Base-by-base conservation (phyloP, 495 filamentous ascomycete species). In the Neurospora sp. region DNA sequence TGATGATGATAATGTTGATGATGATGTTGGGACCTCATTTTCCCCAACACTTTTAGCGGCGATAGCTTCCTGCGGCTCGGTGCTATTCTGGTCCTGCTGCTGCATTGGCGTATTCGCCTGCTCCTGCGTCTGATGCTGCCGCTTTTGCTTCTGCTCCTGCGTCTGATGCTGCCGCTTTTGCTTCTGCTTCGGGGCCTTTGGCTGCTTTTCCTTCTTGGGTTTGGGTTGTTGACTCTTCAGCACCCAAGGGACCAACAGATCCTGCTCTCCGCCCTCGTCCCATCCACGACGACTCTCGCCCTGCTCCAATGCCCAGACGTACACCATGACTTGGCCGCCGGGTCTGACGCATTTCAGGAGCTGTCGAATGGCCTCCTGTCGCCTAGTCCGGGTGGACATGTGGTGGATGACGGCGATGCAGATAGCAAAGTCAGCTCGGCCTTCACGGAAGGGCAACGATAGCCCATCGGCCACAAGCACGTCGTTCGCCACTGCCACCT, bases 301-400 rank as follows among this genome's bases (percentile, higher is more conserved):
- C 81, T 99, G 96, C 83, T 99, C 96, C 35, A 99, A 86, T 3
- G 96, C 96, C 96, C 96, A 99, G n/a, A 95, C 96, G 80, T 95
- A 97, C 35, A 98, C 86, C 74, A 99, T 82, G 20, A 92, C 89
- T 79, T 86, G 90, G 14, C 94, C 93, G 12, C 84, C 83, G 46
- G 73, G 70, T 46, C 72, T 74, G 74, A 97, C 84, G 69, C 89
- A 89, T 71, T 88, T 86, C 76, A 98, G 84, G 39, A 97, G 89
- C 42, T 88, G 87, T 54, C 86, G 84, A 69, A 98, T 86, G 16
- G 92, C 93, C 75, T 92, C 88, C 70, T 92, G 82, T 73, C 96
- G 87, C 76, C 96, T 86, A 72, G 85, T 87, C 38, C 86, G 84
- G n/a, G 94, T 97, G 14, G 94, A 97, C 72, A 99, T 85, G 85